Conservation (phyloP, 2,329 filamentous ascomycete genomes). For the Curvularia hawaiiensis region DNA sequence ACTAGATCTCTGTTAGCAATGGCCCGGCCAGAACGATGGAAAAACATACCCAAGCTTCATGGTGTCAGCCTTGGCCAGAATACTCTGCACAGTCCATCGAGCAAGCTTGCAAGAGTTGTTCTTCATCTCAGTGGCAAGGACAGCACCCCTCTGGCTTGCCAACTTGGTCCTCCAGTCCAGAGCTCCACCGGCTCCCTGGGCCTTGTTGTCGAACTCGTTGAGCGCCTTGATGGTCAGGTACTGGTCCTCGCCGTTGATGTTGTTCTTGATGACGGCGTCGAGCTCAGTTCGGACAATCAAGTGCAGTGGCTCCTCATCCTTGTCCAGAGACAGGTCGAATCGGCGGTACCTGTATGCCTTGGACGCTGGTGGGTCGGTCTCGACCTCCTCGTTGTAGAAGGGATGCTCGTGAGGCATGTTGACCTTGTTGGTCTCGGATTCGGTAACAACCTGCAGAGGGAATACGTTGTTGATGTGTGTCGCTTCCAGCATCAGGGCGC, state of each 20-base stretch:
- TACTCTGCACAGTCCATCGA: conserved; percentile 95
- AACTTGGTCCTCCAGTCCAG: conserved; percentile 98
- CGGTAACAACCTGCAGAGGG: conserved; percentile 89
- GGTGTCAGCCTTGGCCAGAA: conserved; percentile 93
- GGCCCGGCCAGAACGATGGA: background rate
- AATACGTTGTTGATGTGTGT: conserved; percentile 99
- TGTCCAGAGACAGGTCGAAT: conserved; percentile 91
- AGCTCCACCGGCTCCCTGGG: conserved; percentile 90
- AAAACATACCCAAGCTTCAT: conserved; percentile 91
- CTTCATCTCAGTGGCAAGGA: conserved; percentile 99
- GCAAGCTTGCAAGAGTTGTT: conserved; percentile 99
- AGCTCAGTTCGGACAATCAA: conserved; percentile 93
- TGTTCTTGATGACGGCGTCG: conserved; percentile 95
- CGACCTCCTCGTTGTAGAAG: conserved; percentile 94
- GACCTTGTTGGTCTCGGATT: conserved; percentile 78
- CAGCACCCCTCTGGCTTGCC: conserved; percentile 90
- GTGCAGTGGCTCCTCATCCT: conserved; percentile 90
- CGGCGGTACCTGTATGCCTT: conserved; percentile 99
- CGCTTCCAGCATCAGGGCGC: conserved; percentile 90
- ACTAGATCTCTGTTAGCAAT: conserved; percentile 53
- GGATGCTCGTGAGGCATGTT: conserved; percentile 89
- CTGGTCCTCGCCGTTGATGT: conserved; percentile 89
- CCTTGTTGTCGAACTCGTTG: conserved; percentile 99
- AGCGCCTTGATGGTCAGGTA: conserved; percentile 91
- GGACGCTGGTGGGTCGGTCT: conserved; percentile 90